These are phyloP conservation scores for Zoysia pacifica DNA, from an alignment of 176 grass and related monocot genomes.

Conservation along the genomic window DNA sequence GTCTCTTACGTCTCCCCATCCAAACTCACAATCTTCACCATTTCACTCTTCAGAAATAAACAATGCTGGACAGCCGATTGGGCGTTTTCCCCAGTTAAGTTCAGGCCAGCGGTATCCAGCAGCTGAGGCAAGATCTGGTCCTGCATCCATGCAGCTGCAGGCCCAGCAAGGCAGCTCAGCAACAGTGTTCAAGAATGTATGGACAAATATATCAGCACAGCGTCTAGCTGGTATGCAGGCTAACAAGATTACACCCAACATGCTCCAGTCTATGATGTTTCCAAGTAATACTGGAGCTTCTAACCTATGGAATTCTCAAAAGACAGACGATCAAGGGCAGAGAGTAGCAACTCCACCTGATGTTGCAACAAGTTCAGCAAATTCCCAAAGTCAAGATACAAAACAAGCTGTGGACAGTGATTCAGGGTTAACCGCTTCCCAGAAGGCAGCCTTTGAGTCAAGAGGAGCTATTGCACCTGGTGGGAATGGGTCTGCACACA, in stretches of 20 bases:
- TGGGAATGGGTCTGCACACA: conserved; percentile 52
- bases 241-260: conserved; percentile 76
- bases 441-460: conserved; percentile 51
- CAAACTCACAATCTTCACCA: conserved; percentile 47
- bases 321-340: conserved; percentile 60
- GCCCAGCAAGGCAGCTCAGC: conserved; percentile 62
- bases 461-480: conserved; percentile 42
- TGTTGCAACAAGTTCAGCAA: conserved; percentile 61
- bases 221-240: conserved; percentile 54
- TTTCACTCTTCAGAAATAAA: conserved; percentile 50
- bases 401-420: conserved; percentile 52
- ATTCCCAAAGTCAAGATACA: conserved; percentile 72
- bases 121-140: conserved; percentile 47
- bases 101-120: conserved; percentile 57
- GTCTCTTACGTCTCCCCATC: conserved; percentile 40
- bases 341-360: conserved; percentile 62
- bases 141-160: conserved; percentile 38
- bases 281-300: conserved; percentile 46
- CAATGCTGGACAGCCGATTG: conserved; percentile 45
- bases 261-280: conserved; percentile 91
- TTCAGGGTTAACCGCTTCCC: conserved; percentile 46
- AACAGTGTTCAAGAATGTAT: conserved; percentile 91
- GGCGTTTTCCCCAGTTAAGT: conserved; percentile 47
- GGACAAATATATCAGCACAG: conserved; percentile 87
- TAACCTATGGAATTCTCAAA: conserved; percentile 62